Evolutionary conservation across 2,329 filamentous ascomycete genomes (phyloP).

Genomic region (Periconia sp.): DNA sequence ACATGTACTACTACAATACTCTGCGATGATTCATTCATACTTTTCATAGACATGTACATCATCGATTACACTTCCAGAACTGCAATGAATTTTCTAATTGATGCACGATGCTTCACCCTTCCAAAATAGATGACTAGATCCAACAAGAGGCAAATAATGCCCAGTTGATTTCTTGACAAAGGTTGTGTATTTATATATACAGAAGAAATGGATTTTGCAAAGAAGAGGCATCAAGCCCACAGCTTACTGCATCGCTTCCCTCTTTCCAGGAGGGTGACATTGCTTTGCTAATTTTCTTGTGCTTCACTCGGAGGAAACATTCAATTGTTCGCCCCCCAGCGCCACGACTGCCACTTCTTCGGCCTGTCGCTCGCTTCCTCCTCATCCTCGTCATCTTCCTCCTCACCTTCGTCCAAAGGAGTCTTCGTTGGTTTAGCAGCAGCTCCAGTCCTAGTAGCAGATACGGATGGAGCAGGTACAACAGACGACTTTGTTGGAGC

Average conservation of each 20-base stretch:
- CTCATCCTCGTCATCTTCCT: conserved; percentile 1
- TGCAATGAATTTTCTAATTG: too few relatives aligned
- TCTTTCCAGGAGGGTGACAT: neutral
- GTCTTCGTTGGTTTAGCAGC: conserved; percentile 1
- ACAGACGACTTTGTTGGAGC: neutral
- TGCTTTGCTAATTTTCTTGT: neutral
- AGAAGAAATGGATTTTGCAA: neutral
- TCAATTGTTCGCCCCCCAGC: neutral
- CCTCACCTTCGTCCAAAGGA: conserved; percentile 1
- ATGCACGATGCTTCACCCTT: too few relatives aligned
- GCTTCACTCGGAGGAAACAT: neutral
- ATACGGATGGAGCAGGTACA: neutral
- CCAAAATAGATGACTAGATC: too few relatives aligned
- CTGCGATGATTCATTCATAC: too few relatives aligned
- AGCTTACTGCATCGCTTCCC: too few relatives aligned
- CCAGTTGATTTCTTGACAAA: too few relatives aligned
- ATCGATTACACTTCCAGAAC: too few relatives aligned
- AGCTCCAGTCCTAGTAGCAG: neutral
- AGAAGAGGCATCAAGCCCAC: neutral
- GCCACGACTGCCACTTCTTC: neutral
- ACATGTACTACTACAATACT: too few relatives aligned
- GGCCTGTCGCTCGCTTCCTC: conserved; percentile 2
- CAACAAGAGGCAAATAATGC: too few relatives aligned
- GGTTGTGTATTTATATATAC: neutral
- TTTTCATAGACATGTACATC: too few relatives aligned